Conservation (phyloP, 1,139 yeast genomes). For the Zygoascus sp. region DNA sequence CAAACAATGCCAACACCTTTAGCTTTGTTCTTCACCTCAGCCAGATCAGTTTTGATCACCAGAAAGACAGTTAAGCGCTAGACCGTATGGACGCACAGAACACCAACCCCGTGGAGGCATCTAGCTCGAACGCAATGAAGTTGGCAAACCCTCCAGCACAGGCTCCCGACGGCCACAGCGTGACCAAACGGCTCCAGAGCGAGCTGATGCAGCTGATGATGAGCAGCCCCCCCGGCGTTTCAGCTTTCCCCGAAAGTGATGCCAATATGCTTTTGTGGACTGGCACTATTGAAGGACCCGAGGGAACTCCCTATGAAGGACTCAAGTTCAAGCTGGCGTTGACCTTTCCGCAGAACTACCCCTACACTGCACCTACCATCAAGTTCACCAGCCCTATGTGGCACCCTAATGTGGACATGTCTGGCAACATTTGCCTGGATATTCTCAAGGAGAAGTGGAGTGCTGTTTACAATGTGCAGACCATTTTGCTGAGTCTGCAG, state of each 20-base stretch:
- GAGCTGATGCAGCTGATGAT: conserved; percentile 51
- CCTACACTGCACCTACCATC: conserved; percentile 57
- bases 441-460: conserved; percentile 62
- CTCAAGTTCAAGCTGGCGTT: conserved; percentile 50
- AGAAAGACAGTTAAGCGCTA: neutral
- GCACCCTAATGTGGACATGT: conserved; percentile 68
- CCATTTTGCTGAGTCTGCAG: conserved; percentile 55
- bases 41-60: conserved; percentile 2
- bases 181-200: conserved; percentile 45
- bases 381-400: conserved; percentile 62
- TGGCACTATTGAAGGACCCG: conserved; percentile 61
- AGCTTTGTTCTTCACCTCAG: neutral
- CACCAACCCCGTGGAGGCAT: conserved; percentile 21
- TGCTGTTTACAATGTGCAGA: conserved; percentile 61
- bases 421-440: conserved; percentile 58
- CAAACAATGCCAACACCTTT: conserved; percentile 8
- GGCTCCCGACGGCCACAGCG: conserved; percentile 40
- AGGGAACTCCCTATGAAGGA: conserved; percentile 55
- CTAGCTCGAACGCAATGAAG: conserved; percentile 14
- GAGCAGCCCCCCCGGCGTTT: conserved; percentile 47
- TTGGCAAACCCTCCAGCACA: conserved; percentile 15
- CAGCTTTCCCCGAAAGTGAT: conserved; percentile 52
- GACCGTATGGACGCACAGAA: conserved; percentile 25
- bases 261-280: conserved; percentile 55
- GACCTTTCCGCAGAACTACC: conserved; percentile 56